A percentile compares a stretch with the other conserved stretches of the same genome.
Conservation (phyloP, 208 protist genomes). For the Wallacemonas sp. region DNA sequence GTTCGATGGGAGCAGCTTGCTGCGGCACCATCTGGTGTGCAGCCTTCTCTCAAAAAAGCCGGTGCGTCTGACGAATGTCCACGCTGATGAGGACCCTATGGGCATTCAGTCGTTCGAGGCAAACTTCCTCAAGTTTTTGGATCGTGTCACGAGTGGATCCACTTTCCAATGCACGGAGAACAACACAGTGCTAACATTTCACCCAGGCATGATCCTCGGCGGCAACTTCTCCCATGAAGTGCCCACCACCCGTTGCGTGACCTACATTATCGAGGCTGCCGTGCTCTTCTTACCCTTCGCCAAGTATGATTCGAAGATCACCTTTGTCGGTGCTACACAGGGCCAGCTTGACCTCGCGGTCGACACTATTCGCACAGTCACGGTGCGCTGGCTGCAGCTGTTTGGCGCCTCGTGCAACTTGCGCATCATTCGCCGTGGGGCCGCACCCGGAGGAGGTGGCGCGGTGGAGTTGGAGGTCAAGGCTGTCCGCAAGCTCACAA, state of each 20-base stretch:
- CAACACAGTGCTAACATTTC: conserved; percentile 79
- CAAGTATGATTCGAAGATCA: conserved; percentile 87
- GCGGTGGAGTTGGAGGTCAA: conserved; percentile 80
- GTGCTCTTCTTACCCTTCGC: conserved; percentile 88
- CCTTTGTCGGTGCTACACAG: conserved; percentile 85
- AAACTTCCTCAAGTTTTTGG: conserved; percentile 93
- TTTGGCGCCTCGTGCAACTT: conserved; percentile 84
- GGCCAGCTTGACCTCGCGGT: conserved; percentile 81
- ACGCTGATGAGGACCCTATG: conserved; percentile 64
- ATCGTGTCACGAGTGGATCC: conserved; percentile 87
- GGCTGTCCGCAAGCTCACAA: conserved; percentile 69
- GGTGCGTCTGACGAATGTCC: conserved; percentile 65
- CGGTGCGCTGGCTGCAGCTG: conserved; percentile 79
- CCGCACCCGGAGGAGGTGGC: conserved; percentile 79
- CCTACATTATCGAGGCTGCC: conserved; percentile 85
- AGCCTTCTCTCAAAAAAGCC: conserved; percentile 78
- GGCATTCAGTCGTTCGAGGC: conserved; percentile 79
- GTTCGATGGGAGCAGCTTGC: conserved; percentile 83
- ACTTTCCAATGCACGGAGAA: conserved; percentile 66
- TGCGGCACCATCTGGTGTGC: conserved; percentile 87
- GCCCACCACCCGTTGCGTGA: conserved; percentile 69
- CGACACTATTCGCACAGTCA: conserved; percentile 90
- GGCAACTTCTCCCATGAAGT: conserved; percentile 89
- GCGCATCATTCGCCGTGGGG: conserved; percentile 84
- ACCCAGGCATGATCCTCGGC: conserved; percentile 90